phyloP scores from a whole-genome alignment of 306 rosid species.

The Astragalus membranaceus region DNA sequence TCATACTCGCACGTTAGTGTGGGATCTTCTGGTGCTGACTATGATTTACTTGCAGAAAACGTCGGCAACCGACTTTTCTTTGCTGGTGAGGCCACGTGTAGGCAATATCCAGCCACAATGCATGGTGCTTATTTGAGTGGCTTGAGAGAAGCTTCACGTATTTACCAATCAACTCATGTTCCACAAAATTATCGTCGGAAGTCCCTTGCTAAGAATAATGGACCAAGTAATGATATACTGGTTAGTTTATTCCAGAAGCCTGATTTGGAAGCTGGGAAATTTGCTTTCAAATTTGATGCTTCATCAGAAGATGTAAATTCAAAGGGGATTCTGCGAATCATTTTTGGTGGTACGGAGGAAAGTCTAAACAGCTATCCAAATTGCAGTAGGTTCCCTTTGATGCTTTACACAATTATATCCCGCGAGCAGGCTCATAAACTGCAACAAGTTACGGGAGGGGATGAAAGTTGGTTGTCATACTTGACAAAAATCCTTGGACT shows the following conservation, averaged over 20 bases:
- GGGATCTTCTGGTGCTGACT: constrained; percentile 73
- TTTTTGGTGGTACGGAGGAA: constrained; percentile 35
- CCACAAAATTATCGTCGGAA: constrained; percentile 39
- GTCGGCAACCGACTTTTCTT: constrained; percentile 75
- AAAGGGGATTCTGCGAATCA: constrained; percentile 59
- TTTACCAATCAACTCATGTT: constrained; percentile 37
- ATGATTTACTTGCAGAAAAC: constrained; percentile 79
- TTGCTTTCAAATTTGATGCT: constrained; percentile 55
- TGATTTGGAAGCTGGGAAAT: constrained; percentile 56
- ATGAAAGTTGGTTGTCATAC: constrained; percentile 45
- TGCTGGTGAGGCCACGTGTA: constrained; percentile 93
- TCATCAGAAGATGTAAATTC: constrained; percentile 47
- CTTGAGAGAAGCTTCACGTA: constrained; percentile 83
- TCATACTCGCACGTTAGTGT: constrained; percentile 91
- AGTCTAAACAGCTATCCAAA: constrained; percentile 23
- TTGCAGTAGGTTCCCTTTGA: constrained; percentile 34
- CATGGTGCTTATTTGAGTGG: constrained; percentile 96
- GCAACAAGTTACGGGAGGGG: constrained; percentile 42
- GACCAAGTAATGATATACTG: constrained; percentile 37
- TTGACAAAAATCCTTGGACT: constrained; percentile 55
- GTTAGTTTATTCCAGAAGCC: constrained; percentile 63
- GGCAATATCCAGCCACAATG: constrained; percentile 96
- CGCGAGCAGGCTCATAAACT: constrained; percentile 58
- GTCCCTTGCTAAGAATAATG: constrained; percentile 39
- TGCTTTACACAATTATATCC: constrained; percentile 59